Evolutionary conservation across 148 eudicot species (phyloP).

Genomic region (Dysphania ambrosioides): DNA sequence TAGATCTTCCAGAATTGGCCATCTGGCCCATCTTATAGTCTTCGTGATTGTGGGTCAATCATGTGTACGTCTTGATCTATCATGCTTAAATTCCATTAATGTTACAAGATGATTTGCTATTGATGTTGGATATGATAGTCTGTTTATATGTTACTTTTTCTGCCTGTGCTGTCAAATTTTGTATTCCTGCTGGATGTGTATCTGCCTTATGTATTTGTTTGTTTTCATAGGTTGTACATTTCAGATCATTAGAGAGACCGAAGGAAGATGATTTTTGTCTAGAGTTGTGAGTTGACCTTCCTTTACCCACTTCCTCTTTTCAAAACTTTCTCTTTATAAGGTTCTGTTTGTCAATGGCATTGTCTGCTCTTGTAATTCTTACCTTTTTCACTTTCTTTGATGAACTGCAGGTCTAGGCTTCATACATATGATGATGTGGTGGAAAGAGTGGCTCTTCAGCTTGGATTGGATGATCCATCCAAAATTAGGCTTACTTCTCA

Average conservation of each 20-base stretch:
- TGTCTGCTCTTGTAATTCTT: background rate
- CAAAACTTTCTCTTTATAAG: conserved; percentile 1
- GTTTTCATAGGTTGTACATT: conserved; percentile 67
- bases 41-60: no score
- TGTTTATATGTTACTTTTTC: background rate
- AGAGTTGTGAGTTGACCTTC: conserved; percentile 64
- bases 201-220: conserved; percentile 2
- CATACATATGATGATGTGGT: conserved; percentile 93
- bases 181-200: background rate
- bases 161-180: background rate
- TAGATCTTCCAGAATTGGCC: background rate
- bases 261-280: conserved; percentile 89
- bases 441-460: conserved; percentile 69
- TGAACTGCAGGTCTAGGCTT: conserved; percentile 61
- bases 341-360: background rate
- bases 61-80: no score
- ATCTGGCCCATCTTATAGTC: background rate
- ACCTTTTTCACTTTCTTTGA: background rate
- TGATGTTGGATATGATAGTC: background rate
- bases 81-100: no score
- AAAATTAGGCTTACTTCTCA: conserved; percentile 94
- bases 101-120: no score
- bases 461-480: conserved; percentile 84
- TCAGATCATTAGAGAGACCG: conserved; percentile 81
- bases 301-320: conserved; percentile 10